Evolutionary conservation across 495 filamentous ascomycete species (phyloP), one percentile per base, ranked within the genome.

Genomic region (Rostrohypoxylon terebratum): DNA sequence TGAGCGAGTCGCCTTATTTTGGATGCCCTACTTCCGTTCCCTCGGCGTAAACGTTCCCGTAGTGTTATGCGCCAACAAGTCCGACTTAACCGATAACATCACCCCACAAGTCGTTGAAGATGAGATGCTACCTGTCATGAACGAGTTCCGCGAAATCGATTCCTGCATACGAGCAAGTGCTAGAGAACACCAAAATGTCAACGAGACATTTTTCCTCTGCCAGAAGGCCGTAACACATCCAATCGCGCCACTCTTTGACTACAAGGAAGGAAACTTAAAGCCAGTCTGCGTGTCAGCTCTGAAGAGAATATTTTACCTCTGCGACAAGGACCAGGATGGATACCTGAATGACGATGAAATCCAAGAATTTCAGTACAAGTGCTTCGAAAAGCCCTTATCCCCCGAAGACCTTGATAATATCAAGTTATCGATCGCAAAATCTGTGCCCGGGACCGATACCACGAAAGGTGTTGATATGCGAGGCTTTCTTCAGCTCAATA

Each of bases 191-290:
- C 90, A 92, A 64, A 99, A 99, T 81, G 91, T 98, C 68, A 97
- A 97, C 74, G 95, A 99, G 81, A 93, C 93, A 42, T 97, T 99
- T 80, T 97, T 96, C 77, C 88, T 99, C 25, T 98, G 96, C 78
- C 95, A 98, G 75, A 97, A 97, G 76, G 96, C 96, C n/a, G 94
- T 99, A 68, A 98, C 94, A 6, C 94, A 98, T 78, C 96, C 96
- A 5, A 96, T 99, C 73, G 96, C 96, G 4, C 96, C 96, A 4
- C 86, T 99, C 33, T 99, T 94, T 75, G 96, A 99, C 80, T 92
- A 96, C 34, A 99, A 98, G 80, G 96, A 98, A 69, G 87, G 89
- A 4, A 87, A 88, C 61, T 82, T 99, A 33, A 99, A 99, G 80
- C 94, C 93, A 1, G 92, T 92, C 1, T 94, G 94, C 53, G 86